A percentile compares a stretch with the other conserved stretches of the same genome.
Evolutionary conservation across 164 flowering plant species (phyloP).

Genomic region (Umbilicus rupestris): DNA sequence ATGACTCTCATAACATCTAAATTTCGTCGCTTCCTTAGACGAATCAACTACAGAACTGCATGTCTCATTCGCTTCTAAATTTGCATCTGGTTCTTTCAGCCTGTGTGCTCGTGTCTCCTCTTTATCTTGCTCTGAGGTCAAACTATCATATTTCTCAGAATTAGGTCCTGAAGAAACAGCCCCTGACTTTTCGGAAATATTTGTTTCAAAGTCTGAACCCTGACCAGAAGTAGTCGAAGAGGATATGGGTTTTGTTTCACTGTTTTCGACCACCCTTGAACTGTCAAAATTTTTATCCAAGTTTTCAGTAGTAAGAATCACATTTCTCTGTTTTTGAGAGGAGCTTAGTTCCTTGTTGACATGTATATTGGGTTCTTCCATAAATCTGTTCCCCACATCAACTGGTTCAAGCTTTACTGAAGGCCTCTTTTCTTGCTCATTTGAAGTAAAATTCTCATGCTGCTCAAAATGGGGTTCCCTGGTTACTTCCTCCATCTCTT

Average conservation of each 20-base stretch:
- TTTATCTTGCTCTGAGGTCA: slow-evolving; percentile 10
- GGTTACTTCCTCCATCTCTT: neutral
- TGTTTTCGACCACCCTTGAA: neutral
- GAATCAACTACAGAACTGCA: slow-evolving; percentile 5
- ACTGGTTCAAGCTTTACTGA: neutral
- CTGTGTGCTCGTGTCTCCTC: slow-evolving; percentile 13
- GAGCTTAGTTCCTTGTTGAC: neutral
- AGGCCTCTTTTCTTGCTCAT: neutral
- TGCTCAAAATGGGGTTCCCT: neutral
- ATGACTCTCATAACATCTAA: slow-evolving; percentile 13
- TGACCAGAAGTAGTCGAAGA: neutral
- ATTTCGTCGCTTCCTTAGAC: slow-evolving; percentile 16
- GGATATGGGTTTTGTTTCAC: neutral
- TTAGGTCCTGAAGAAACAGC: neutral
- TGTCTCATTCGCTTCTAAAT: slow-evolving; percentile 7
- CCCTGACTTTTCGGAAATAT: neutral
- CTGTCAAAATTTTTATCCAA: neutral
- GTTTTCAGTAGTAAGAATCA: neutral
- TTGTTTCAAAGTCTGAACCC: neutral
- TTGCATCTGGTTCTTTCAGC: slow-evolving; percentile 13
- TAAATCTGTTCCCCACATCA: neutral
- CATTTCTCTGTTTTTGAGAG: neutral
- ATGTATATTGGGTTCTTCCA: neutral
- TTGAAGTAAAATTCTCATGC: neutral
- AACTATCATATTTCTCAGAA: neutral